phyloP scores from a whole-genome alignment of 345 rosid genomes.

The Dipteronia dyeriana region DNA sequence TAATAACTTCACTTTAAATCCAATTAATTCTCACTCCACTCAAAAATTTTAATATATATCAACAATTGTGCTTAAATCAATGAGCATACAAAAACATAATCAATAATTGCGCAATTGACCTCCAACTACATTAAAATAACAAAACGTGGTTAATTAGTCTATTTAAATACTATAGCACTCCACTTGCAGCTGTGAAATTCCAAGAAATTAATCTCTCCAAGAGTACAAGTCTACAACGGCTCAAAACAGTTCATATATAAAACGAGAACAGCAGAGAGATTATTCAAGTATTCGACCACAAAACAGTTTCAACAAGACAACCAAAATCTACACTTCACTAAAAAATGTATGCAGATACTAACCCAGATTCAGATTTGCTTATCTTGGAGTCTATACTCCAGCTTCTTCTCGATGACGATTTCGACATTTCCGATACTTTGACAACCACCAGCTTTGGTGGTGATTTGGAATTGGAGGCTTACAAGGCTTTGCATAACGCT shows the following conservation, averaged over 20 bases:
- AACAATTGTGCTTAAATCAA: not conserved
- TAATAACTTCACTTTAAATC: not conserved
- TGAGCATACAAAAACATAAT: not conserved
- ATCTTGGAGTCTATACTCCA: slow-evolving; percentile 31
- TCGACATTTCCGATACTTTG: not conserved
- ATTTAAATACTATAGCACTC: not conserved
- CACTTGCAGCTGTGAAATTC: not conserved
- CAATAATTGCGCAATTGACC: not conserved
- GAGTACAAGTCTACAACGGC: not conserved
- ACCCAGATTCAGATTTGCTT: slow-evolving; percentile 13
- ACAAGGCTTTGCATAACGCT: not conserved
- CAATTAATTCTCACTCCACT: not conserved
- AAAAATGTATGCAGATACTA: slow-evolving; percentile 13
- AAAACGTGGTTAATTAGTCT: not conserved
- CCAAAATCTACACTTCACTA: not conserved
- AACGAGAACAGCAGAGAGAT: not conserved
- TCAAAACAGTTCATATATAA: not conserved
- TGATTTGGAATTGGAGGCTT: not conserved
- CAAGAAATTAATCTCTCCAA: not conserved
- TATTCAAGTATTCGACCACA: not conserved
- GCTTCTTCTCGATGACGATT: slow-evolving; percentile 29
- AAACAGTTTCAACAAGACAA: not conserved
- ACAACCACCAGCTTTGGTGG: not conserved
- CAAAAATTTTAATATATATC: not conserved
- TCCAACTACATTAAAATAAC: not conserved